phyloP scores from a whole-genome alignment of 345 rosid genomes.

The Salix udensis region DNA sequence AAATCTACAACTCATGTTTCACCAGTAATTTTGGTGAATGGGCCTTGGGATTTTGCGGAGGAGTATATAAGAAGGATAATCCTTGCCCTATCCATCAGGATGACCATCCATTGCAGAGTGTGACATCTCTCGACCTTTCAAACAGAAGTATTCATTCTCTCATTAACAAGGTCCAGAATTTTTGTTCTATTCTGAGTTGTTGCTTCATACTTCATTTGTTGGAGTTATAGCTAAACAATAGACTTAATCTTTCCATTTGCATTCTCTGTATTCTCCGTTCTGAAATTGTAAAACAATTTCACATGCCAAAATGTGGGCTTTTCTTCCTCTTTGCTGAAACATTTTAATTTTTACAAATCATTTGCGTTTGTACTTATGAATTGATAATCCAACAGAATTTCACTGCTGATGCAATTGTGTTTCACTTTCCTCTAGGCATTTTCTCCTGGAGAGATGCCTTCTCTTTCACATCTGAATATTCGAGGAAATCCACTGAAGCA shows the following conservation, averaged over 20 bases:
- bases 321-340: background rate
- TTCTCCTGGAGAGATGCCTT: constrained; percentile 58
- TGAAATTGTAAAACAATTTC: background rate
- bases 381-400: background rate
- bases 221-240: background rate
- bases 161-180: constrained; percentile 56
- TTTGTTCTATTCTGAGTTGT: background rate
- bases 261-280: background rate
- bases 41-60: constrained; percentile 91
- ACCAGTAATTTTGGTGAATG: constrained; percentile 64
- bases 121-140: constrained; percentile 75
- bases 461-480: constrained; percentile 61
- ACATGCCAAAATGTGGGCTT: background rate
- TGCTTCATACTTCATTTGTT: background rate
- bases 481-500: constrained; percentile 63
- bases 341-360: background rate
- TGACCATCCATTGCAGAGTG: constrained; percentile 43
- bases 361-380: background rate
- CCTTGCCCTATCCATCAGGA: constrained; percentile 40
- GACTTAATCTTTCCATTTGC: background rate
- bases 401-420: constrained; percentile 7
- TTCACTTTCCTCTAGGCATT: constrained; percentile 47
- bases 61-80: constrained; percentile 55
- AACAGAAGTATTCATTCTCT: constrained; percentile 60
- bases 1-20: constrained; percentile 73